Percentiles rank a stretch among this genome's conserved stretches.
Evolutionary conservation across 2,329 filamentous ascomycete species (phyloP).

Genomic region (Cercospora nicotianae): DNA sequence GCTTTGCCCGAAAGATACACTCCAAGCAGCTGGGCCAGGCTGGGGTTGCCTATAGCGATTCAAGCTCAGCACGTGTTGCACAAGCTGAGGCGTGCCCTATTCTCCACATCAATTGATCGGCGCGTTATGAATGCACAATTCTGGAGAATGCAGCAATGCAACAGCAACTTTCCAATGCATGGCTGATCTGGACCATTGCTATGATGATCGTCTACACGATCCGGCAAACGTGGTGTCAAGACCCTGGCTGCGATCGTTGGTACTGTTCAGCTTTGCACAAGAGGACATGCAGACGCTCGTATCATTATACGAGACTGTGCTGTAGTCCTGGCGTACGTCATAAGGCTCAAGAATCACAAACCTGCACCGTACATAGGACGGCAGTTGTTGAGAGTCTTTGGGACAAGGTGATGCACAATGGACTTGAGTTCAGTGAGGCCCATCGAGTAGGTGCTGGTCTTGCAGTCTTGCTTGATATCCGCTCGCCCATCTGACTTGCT

Average conservation of each 20-base stretch:
- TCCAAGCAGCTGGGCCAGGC: neutral
- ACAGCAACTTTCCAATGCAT: neutral
- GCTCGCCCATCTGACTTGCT: neutral
- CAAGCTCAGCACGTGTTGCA: neutral
- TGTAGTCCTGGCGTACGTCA: constrained; percentile 2
- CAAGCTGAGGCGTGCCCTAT: neutral
- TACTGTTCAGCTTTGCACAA: neutral
- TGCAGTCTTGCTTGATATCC: neutral
- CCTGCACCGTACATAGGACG: neutral
- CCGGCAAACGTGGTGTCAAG: neutral
- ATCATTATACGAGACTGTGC: neutral
- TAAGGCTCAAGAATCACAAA: neutral
- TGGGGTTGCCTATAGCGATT: neutral
- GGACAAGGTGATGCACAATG: too few species aligned
- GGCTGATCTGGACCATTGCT: neutral
- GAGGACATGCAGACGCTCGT: neutral
- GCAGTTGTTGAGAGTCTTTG: neutral
- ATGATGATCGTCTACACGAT: neutral
- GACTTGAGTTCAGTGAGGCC: neutral
- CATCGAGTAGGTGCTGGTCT: neutral
- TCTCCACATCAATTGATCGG: neutral
- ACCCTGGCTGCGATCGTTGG: neutral
- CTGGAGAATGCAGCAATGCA: neutral
- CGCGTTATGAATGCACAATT: neutral
- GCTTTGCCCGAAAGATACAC: neutral